These are phyloP conservation scores for Suhomyces sp. DNA, from an alignment of 805 yeast genomes.

Conservation along the genomic window DNA sequence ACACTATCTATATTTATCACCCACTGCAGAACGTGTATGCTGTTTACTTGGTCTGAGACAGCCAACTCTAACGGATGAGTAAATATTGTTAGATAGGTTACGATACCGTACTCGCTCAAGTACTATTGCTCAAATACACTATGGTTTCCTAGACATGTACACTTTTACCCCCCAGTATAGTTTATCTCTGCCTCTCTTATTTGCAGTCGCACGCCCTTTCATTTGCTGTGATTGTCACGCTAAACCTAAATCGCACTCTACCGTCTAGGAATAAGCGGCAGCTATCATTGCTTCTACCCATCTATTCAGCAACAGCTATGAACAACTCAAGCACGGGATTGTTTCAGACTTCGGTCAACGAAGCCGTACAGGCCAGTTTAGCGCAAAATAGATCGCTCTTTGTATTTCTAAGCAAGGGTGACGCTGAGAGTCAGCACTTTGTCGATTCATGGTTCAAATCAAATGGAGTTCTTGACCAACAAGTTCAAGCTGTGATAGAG, in stretches of 20 bases:
- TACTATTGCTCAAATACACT: not conserved
- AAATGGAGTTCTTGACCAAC: not conserved
- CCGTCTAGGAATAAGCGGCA: not conserved
- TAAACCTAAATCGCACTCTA: not conserved
- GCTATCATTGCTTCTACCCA: not conserved
- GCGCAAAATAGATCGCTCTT: slow-evolving; percentile 19
- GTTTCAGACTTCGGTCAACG: slow-evolving; percentile 17
- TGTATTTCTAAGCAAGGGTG: slow-evolving; percentile 18
- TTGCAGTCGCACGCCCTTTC: not conserved
- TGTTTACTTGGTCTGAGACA: no score
- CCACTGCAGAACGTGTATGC: not conserved
- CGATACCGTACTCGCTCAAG: not conserved
- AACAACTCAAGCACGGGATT: not conserved
- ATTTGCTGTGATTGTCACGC: not conserved
- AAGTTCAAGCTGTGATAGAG: not conserved
- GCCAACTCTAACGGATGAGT: no score
- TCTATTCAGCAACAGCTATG: not conserved
- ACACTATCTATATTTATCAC: not conserved
- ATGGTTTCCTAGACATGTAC: not conserved
- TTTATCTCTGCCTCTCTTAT: not conserved
- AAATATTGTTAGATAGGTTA: not conserved
- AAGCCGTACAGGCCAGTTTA: slow-evolving; percentile 21
- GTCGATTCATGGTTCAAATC: slow-evolving; percentile 10
- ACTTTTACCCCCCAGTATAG: not conserved
- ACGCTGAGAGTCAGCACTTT: slow-evolving; percentile 12